Evolutionary conservation across 139 green algal species (phyloP).

Genomic region (Picochlorum sp.): DNA sequence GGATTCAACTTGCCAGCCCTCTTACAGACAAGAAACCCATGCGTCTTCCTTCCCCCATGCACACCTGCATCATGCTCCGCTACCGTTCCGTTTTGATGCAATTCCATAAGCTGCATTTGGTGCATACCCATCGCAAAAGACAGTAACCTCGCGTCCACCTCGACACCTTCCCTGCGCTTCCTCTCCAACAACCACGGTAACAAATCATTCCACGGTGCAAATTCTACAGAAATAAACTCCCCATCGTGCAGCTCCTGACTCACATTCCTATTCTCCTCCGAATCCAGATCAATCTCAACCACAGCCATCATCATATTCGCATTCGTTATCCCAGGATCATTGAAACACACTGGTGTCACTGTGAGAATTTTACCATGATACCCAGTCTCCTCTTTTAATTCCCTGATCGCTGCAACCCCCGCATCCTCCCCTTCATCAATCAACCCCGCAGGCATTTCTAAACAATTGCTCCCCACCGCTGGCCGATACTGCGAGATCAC

Average conservation of each 20-base stretch:
- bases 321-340: slow-evolving; percentile 48
- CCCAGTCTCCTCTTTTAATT: slow-evolving; percentile 64
- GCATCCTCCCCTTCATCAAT: slow-evolving; percentile 48
- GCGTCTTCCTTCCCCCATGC: no score
- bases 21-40: no score
- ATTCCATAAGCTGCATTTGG: background rate
- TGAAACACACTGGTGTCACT: slow-evolving; percentile 25
- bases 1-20: no score
- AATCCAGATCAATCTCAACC: slow-evolving; percentile 43
- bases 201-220: slow-evolving; percentile 34
- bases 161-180: slow-evolving; percentile 33
- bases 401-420: slow-evolving; percentile 41
- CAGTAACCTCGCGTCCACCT: slow-evolving; percentile 42
- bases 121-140: slow-evolving; percentile 39
- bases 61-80: background rate
- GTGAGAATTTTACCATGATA: slow-evolving; percentile 32
- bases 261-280: slow-evolving; percentile 37
- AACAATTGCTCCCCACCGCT: slow-evolving; percentile 25
- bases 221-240: slow-evolving; percentile 44
- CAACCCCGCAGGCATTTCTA: slow-evolving; percentile 60
- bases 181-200: slow-evolving; percentile 17
- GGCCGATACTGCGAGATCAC: slow-evolving; percentile 44
- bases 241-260: slow-evolving; percentile 44
- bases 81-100: background rate
- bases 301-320: slow-evolving; percentile 43